Evolutionary conservation across 2,329 filamentous ascomycete genomes (phyloP).

Genomic region (Aspergillus caelatus): DNA sequence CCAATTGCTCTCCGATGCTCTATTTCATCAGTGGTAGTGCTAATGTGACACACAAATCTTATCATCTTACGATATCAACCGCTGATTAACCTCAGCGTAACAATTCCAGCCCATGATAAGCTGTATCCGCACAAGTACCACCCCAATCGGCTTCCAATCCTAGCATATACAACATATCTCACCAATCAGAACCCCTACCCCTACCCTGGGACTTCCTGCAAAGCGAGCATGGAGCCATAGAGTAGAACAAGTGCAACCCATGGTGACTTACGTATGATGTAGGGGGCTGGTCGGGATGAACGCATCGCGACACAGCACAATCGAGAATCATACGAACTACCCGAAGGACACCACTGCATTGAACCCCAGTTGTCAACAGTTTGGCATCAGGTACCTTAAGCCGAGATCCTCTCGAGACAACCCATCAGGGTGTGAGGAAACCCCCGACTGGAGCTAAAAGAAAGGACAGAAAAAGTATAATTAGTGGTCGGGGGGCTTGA

Average conservation of each 20-base stretch:
- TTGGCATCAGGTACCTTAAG: background rate
- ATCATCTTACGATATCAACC: background rate
- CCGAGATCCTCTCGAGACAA: no score
- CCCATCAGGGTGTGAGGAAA: background rate
- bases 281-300: conserved; percentile 9
- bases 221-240: background rate
- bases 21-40: background rate
- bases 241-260: background rate
- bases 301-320: background rate
- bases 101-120: background rate
- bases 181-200: background rate
- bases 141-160: background rate
- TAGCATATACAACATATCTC: background rate
- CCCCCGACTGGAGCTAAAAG: background rate
- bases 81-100: background rate
- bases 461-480: background rate
- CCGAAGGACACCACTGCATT: background rate
- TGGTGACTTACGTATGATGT: conserved; percentile 6
- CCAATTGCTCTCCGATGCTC: background rate
- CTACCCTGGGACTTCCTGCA: background rate
- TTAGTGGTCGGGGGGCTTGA: background rate
- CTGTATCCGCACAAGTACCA: background rate
- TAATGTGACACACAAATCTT: background rate
- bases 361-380: background rate
- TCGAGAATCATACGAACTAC: background rate